Evolutionary conservation across 805 yeast species (phyloP), one percentile per base, ranked within the genome.

Genomic region (Debaryomyces hansenii): DNA sequence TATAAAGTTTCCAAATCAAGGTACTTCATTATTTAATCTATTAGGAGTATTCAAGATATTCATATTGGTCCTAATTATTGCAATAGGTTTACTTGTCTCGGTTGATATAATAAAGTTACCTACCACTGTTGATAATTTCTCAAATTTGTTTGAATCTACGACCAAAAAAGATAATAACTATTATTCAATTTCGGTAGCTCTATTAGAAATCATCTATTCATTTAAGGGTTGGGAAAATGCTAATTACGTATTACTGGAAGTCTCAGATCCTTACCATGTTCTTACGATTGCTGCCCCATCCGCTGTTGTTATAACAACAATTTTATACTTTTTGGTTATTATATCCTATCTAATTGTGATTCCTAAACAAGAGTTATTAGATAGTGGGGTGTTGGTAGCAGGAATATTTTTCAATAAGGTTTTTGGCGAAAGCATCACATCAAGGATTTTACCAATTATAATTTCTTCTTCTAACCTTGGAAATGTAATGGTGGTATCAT

Each of bases 201-300:
- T 83, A 29, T 58, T 83, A 32, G 79, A 84, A 41, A 76, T 83
- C 20, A 78, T 83, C 11, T 83, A 82, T 56, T 80, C 87, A 0
- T 83, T 81, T 62, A 78, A 82, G 48, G 88, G 88, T 4, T 83
- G 87, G 87, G 87, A 83, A 52, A 83, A 83, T 52, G 84, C 83
- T 37, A 83, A 83, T 56, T 77, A 80, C 52, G 88, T 83, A 0
- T 63, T 83, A 42, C 75, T 77, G 48, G 87, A 83, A 53, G 74
- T 83, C 37, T 69, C 70, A 14, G 71, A 82, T 51, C 88, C 88
- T 0, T 72, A 73, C 37, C 70, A 74, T 28, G 82, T 84, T 0
- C 68, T 82, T 44, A 74, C 77, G n/a, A 64, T 78, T 3, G 83
- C 85, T 0, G 87, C 87, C 1, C 83, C 87, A 0, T 56, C 77